Conservation (phyloP, 768 basidiomycete genomes). For the Hemileccinum rubropunctum region DNA sequence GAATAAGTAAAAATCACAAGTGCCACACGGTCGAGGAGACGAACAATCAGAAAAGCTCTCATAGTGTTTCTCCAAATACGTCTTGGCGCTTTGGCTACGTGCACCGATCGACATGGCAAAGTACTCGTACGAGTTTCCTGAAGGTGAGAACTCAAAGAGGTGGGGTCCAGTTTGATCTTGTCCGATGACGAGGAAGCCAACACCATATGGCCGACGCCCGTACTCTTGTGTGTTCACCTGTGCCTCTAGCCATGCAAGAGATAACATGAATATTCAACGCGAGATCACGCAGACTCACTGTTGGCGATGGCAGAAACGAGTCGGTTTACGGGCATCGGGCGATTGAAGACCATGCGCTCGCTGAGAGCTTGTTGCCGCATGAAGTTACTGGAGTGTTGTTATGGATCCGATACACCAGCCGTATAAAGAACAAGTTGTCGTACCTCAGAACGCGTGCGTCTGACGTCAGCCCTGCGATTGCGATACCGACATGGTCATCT, state of each 20-base stretch:
- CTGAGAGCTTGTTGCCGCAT: slow-evolving; percentile 99
- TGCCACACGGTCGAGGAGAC: slow-evolving; percentile 25
- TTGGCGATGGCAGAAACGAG: slow-evolving; percentile 93
- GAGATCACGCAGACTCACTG: slow-evolving; percentile 53
- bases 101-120: slow-evolving; percentile 99
- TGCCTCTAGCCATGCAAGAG: slow-evolving; percentile 59
- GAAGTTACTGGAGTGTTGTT: slow-evolving; percentile 69
- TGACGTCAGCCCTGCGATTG: slow-evolving; percentile 97
- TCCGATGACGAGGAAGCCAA: slow-evolving; percentile 97
- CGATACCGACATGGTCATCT: slow-evolving; percentile 99
- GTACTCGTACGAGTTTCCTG: slow-evolving; percentile 97
- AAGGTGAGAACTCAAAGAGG: slow-evolving; percentile 97
- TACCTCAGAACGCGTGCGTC: slow-evolving; percentile 97
- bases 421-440: neutral
- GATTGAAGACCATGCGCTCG: slow-evolving; percentile 91
- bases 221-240: slow-evolving; percentile 99
- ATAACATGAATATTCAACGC: slow-evolving; percentile 1
- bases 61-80: slow-evolving; percentile 94
- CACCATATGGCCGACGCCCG: slow-evolving; percentile 95
- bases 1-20: neutral
- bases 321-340: slow-evolving; percentile 91
- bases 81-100: slow-evolving; percentile 96
- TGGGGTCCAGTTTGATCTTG: slow-evolving; percentile 96
- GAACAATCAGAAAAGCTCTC: slow-evolving; percentile 82
- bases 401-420: neutral